Percentiles rank a stretch among this genome's conserved stretches.
Conservation (phyloP, 2,329 filamentous ascomycete genomes). For the Aspergillus ochraceus region DNA sequence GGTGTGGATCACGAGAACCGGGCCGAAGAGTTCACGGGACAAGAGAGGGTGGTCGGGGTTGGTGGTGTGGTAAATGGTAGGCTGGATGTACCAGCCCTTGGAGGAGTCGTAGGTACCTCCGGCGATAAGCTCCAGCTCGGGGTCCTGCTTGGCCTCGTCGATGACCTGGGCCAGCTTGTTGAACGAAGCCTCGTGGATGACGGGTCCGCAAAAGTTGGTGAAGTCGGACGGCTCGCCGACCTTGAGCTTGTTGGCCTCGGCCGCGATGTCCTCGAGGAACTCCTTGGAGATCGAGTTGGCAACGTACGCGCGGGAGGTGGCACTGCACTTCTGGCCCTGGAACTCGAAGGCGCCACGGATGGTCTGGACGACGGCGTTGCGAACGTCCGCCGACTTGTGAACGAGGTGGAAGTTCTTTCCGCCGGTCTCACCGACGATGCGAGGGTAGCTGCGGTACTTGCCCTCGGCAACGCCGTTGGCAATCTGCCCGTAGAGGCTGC, state of each 20-base stretch:
- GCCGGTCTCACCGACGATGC: conserved; percentile 86
- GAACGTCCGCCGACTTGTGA: conserved; percentile 72
- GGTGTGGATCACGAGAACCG: conserved; percentile 70
- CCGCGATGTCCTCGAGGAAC: conserved; percentile 66
- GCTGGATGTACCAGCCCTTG: conserved; percentile 80
- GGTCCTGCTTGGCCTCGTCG: conserved; percentile 74
- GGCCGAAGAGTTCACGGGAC: conserved; percentile 78
- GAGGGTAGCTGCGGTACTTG: conserved; percentile 80
- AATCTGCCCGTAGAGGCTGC: conserved; percentile 82
- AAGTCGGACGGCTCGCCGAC: conserved; percentile 70
- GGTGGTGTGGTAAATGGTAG: conserved; percentile 75
- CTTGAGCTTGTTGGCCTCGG: conserved; percentile 69
- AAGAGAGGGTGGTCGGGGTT: conserved; percentile 74
- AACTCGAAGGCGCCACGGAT: conserved; percentile 87
- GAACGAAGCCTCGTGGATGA: conserved; percentile 81
- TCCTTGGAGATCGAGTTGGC: conserved; percentile 72
- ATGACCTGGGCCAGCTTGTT: conserved; percentile 76
- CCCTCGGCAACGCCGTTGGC: conserved; percentile 77
- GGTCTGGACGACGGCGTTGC: conserved; percentile 78
- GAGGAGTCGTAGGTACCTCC: conserved; percentile 76
- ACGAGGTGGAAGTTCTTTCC: conserved; percentile 93
- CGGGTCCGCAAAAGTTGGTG: conserved; percentile 80
- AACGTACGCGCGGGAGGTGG: conserved; percentile 77
- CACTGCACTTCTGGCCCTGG: conserved; percentile 89
- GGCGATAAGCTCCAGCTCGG: conserved; percentile 68